Base-by-base conservation (phyloP, 495 filamentous ascomycete genomes). In the Pyrenula massariospora region DNA sequence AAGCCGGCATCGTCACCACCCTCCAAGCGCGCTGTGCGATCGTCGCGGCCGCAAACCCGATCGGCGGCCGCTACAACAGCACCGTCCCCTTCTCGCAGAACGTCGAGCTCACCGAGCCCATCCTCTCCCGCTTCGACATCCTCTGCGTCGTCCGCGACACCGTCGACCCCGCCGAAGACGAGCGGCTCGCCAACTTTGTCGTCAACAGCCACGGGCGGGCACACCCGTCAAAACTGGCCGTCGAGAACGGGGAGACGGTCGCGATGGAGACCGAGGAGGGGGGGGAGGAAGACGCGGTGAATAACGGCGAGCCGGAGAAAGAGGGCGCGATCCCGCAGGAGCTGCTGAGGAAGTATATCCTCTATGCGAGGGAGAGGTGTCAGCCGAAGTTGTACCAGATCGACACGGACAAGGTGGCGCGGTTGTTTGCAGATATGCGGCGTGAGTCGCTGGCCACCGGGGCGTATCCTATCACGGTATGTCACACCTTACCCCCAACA, bases 101-200 rank as follows among this genome's bases (percentile, higher is more conserved):
- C 61, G 94, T 99, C 51, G 89, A 97, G 63, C 79, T 99, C 48
- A 99, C 93, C 0, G 93, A 99, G 66, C 93, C 94, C 55, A 97
- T 99, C 65, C 70, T 99, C 60, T 96, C 92, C 11, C 94, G 94
- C 80, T 99, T 99, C 71, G 94, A 99, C 63, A 95, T 99, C 61
- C 84, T 99, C 52, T 95, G 89, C 65, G 94, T 99, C 22, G 91
- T 99, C 24, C 86, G 94, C 24, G 94, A 99, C 67, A 89, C 92
- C 3, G 94, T 99, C n/a, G 92, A 97, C 62, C 93, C 94, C 0
- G 76, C 71, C n/a, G 89, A 96, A 67, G 94, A 99, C 61, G 94
- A 97, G 73, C 83, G 91, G 20, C 80, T 99, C 12, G 94, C 94
- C 48, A 84, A 84, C 51, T 99, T 99, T 70, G 95, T 99, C 52